phyloP scores from a whole-genome alignment of 495 filamentous ascomycete species.

The Podospora tetraspora region DNA sequence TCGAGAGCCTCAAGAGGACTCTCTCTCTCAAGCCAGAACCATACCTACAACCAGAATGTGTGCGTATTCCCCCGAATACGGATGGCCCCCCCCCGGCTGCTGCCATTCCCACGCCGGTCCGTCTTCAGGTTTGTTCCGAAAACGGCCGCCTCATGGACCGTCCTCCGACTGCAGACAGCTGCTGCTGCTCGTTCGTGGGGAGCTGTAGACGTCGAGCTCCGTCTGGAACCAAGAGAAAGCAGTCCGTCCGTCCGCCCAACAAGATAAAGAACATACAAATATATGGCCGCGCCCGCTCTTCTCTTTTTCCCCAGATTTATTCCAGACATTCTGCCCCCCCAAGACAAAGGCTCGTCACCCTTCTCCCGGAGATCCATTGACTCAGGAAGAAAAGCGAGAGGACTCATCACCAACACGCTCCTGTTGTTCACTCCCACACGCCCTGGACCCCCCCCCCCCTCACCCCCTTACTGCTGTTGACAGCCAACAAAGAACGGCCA shows the following conservation, averaged over 20 bases:
- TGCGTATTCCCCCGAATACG: slow-evolving; percentile 16
- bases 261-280: slow-evolving; percentile 33
- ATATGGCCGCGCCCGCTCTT: slow-evolving; percentile 20
- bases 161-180: slow-evolving; percentile 12
- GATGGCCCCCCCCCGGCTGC: slow-evolving; percentile 17
- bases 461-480: neutral
- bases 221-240: neutral
- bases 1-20: neutral
- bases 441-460: neutral
- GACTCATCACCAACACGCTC: slow-evolving; percentile 12
- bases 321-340: slow-evolving; percentile 16
- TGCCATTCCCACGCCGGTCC: slow-evolving; percentile 10
- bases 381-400: slow-evolving; percentile 22
- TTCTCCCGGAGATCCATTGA: slow-evolving; percentile 17
- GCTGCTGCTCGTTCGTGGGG: slow-evolving; percentile 5
- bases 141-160: slow-evolving; percentile 15
- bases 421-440: slow-evolving; percentile 7
- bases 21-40: neutral
- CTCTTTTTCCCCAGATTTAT: slow-evolving; percentile 16
- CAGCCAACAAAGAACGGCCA: neutral
- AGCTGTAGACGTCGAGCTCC: neutral
- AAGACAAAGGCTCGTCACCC: slow-evolving; percentile 25
- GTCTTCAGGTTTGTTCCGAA: slow-evolving; percentile 25
- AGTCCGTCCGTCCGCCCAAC: neutral
- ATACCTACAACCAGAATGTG: neutral